These are phyloP conservation scores for Scutellaria minor DNA, from an alignment of 257 asterid genomes.

Conservation along the genomic window DNA sequence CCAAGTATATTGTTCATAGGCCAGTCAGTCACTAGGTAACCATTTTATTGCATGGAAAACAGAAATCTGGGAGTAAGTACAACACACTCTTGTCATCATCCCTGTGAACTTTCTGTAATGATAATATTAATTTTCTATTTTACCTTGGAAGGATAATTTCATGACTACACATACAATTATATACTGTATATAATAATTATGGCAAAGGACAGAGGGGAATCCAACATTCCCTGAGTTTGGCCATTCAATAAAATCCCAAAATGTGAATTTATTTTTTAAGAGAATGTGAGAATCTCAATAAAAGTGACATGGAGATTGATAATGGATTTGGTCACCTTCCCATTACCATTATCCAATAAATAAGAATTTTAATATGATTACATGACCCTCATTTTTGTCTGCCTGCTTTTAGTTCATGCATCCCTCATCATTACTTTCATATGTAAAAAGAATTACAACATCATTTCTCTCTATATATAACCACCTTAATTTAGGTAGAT, in stretches of 20 bases:
- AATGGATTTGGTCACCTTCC: constrained; percentile 54
- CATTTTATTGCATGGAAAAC: constrained; percentile 50
- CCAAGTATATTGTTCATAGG: constrained; percentile 47
- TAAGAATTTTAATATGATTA: constrained; percentile 20
- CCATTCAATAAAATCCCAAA: constrained; percentile 80
- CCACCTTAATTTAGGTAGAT: constrained; percentile 29
- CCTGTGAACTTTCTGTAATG: constrained; percentile 41
- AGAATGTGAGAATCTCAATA: constrained; percentile 77
- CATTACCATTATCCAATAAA: constrained; percentile 38
- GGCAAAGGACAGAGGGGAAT: constrained; percentile 57
- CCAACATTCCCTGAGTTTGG: constrained; percentile 91
- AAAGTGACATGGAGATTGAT: constrained; percentile 57
- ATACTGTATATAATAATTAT: constrained; percentile 8
- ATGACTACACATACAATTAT: not conserved
- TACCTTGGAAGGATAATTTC: constrained; percentile 17
- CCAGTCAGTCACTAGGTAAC: constrained; percentile 42
- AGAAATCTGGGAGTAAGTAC: constrained; percentile 42
- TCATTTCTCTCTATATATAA: constrained; percentile 29
- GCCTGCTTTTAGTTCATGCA: constrained; percentile 30
- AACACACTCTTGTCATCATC: constrained; percentile 60
- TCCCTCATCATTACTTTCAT: constrained; percentile 28
- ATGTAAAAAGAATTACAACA: constrained; percentile 16
- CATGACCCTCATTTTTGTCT: constrained; percentile 42
- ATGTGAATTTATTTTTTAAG: constrained; percentile 27
- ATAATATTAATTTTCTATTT: constrained; percentile 18